phyloP scores from a whole-genome alignment of 1,139 yeast genomes.

The Dujonia santamariae region DNA sequence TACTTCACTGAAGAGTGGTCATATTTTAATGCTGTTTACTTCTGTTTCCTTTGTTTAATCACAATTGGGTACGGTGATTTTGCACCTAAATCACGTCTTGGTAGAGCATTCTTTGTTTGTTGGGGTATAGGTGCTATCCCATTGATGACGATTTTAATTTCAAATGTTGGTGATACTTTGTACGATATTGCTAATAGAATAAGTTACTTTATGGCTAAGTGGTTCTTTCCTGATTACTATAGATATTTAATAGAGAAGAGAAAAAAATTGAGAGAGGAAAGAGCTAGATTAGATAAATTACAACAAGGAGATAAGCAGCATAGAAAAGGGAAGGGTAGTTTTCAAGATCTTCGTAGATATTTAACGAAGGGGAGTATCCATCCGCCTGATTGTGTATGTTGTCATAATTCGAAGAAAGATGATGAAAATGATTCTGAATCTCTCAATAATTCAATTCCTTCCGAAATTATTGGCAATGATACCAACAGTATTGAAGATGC shows the following conservation, averaged over 20 bases:
- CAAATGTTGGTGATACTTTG: constrained; percentile 65
- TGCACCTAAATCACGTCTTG: constrained; percentile 60
- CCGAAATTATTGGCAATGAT: neutral
- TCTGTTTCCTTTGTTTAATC: constrained; percentile 68
- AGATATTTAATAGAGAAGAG: constrained; percentile 4
- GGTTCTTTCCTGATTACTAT: constrained; percentile 7
- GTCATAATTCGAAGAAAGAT: constrained; percentile 1
- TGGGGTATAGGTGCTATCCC: constrained; percentile 88
- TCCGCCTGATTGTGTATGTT: no score
- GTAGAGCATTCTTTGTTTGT: constrained; percentile 66
- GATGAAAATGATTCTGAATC: neutral
- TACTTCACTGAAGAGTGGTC: constrained; percentile 60
- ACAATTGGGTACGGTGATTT: constrained; percentile 87
- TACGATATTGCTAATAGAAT: constrained; percentile 28
- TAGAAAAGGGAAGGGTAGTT: no score
- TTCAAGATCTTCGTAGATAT: no score
- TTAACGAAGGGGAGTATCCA: no score
- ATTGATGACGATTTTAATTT: constrained; percentile 76
- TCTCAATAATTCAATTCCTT: no score
- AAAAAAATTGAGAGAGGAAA: neutral
- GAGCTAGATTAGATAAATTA: no score
- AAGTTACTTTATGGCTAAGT: constrained; percentile 14
- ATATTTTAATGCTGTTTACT: constrained; percentile 67
- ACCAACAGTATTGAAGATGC: neutral
- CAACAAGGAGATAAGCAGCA: no score